A percentile compares a stretch with the other conserved stretches of the same genome.
These are phyloP conservation scores for Melanopsichium pennsylvanicum DNA, from an alignment of 1,284 basidiomycete genomes.

Conservation along the genomic window DNA sequence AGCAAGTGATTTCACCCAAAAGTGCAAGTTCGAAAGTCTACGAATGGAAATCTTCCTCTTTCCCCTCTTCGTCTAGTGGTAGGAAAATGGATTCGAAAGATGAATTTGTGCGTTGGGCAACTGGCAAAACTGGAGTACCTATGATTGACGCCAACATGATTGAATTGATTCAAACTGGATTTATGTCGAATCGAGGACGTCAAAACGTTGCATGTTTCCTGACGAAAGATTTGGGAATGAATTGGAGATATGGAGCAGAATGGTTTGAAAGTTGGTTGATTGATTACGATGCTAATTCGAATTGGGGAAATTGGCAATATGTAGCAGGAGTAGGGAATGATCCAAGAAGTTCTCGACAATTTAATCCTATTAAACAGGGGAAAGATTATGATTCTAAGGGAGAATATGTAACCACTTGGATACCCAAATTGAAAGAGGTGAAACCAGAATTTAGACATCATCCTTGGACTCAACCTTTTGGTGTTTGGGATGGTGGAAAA, in stretches of 20 bases:
- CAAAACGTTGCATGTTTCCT: conserved; percentile 58
- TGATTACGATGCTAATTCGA: conserved; percentile 53
- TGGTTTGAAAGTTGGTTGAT: conserved; percentile 52
- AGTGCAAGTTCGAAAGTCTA: conserved; percentile 38
- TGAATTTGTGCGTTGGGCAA: conserved; percentile 48
- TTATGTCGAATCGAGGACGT: conserved; percentile 69
- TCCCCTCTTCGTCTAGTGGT: no score
- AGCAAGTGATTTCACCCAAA: conserved; percentile 40
- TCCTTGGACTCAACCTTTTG: conserved; percentile 40
- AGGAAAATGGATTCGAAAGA: conserved; percentile 43
- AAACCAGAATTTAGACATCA: conserved; percentile 32
- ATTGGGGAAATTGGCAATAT: conserved; percentile 60
- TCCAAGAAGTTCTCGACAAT: conserved; percentile 52
- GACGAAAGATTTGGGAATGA: conserved; percentile 56
- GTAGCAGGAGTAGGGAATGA: conserved; percentile 61
- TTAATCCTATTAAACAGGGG: conserved; percentile 60
- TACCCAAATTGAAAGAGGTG: conserved; percentile 26
- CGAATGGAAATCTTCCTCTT: conserved; percentile 39
- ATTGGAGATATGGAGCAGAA: conserved; percentile 57
- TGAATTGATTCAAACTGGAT: conserved; percentile 66
- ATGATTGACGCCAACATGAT: conserved; percentile 59
- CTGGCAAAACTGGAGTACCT: conserved; percentile 50
- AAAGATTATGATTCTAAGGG: conserved; percentile 54
- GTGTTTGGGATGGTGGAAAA: background rate
- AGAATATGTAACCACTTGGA: conserved; percentile 51